Evolutionary conservation across 1,139 yeast species (phyloP).

Genomic region (Arxiozyma heterogenica): DNA sequence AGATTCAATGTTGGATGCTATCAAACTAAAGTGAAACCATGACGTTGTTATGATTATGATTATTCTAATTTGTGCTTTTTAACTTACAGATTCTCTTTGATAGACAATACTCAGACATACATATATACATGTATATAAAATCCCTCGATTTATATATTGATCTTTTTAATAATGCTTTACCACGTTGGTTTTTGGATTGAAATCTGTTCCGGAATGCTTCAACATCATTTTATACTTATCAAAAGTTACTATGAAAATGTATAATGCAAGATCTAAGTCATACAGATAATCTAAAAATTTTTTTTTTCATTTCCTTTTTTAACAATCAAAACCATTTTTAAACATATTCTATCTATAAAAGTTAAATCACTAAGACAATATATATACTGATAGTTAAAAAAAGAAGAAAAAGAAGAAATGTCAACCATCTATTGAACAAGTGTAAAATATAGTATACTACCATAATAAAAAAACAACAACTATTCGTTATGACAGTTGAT

Average conservation of each 20-base stretch:
- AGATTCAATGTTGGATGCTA: conserved; percentile 53
- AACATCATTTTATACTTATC: background rate
- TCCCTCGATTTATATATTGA: background rate
- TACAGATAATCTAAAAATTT: too few relatives aligned
- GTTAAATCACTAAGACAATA: background rate
- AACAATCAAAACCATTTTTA: background rate
- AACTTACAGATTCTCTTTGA: background rate
- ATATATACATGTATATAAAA: too few relatives aligned
- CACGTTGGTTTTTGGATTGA: background rate
- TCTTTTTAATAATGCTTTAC: background rate
- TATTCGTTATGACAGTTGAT: conserved; percentile 15
- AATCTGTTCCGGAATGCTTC: background rate
- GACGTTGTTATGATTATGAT: background rate
- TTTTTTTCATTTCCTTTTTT: background rate
- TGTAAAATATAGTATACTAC: background rate
- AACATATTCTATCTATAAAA: too few relatives aligned
- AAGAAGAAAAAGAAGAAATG: background rate
- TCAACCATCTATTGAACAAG: background rate
- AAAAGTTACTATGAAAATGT: background rate
- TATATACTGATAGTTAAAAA: too few relatives aligned
- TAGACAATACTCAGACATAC: background rate
- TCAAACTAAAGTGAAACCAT: conserved; percentile 4
- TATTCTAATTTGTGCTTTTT: background rate
- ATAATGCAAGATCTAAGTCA: background rate
- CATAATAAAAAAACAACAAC: background rate